Conservation (phyloP, 148 eudicot genomes). For the Fagopyrum tataricum region DNA sequence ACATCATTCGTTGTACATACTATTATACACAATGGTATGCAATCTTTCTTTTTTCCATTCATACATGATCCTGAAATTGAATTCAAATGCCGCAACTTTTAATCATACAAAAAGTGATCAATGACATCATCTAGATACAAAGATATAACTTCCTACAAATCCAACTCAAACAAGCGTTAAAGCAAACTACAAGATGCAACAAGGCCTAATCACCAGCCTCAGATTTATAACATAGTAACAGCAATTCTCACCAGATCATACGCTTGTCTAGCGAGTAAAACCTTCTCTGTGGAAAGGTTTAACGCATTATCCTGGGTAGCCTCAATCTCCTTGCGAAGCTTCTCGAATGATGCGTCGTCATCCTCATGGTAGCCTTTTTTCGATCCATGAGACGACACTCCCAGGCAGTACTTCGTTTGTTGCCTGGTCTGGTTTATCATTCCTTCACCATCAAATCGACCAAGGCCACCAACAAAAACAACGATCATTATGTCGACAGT, state of each 20-base stretch:
- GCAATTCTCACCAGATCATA: slow-evolving; percentile 72
- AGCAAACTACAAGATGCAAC: not conserved
- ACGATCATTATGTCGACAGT: not conserved
- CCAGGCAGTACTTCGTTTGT: slow-evolving; percentile 77
- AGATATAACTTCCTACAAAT: not conserved
- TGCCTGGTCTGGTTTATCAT: slow-evolving; percentile 95
- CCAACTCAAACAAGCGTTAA: not conserved
- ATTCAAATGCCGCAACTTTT: slow-evolving; percentile 1
- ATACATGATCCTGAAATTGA: not conserved
- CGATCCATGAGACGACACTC: slow-evolving; percentile 51
- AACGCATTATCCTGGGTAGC: slow-evolving; percentile 75
- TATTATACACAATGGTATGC: not conserved
- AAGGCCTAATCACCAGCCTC: not conserved
- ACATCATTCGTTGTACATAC: not conserved
- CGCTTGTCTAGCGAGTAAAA: slow-evolving; percentile 92
- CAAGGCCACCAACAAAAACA: not conserved
- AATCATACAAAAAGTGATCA: not conserved
- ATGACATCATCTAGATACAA: not conserved
- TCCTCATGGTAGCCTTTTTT: slow-evolving; percentile 52
- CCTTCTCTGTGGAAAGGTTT: slow-evolving; percentile 92
- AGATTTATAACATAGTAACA: not conserved
- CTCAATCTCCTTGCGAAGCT: slow-evolving; percentile 64
- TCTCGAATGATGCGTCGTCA: slow-evolving; percentile 47
- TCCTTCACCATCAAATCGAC: slow-evolving; percentile 25
- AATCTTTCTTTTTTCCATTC: not conserved